Conservation (phyloP, 495 filamentous ascomycete genomes). For the Letharia columbiana region DNA sequence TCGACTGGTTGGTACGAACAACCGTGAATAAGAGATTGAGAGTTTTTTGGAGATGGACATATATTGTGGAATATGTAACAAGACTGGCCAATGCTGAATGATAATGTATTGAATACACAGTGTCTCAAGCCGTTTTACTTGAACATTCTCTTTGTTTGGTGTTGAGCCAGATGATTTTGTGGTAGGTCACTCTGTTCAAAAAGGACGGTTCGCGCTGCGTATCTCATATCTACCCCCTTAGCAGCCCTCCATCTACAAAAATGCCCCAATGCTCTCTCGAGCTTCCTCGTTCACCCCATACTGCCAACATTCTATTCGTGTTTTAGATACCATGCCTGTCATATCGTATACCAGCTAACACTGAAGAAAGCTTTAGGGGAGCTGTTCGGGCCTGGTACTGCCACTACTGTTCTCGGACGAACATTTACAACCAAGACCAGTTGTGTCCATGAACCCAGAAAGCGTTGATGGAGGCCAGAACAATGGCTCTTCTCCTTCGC, state of each 20-base stretch:
- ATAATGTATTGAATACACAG: not conserved
- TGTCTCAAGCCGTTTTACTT: not conserved
- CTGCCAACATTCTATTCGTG: not conserved
- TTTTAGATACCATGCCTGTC: not conserved
- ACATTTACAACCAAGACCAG: not conserved
- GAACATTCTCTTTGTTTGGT: not conserved
- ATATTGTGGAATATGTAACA: not conserved
- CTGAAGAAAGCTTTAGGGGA: not conserved
- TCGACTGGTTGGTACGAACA: not conserved
- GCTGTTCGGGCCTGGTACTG: not conserved
- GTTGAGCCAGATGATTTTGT: not conserved
- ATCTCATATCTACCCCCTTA: not conserved
- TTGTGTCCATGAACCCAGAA: conserved; percentile 1
- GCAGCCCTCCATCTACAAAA: not conserved
- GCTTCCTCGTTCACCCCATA: not conserved
- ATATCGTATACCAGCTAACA: not conserved
- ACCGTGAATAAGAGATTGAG: not conserved
- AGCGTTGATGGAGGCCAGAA: not conserved
- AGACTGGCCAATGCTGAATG: not conserved
- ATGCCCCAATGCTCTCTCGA: not conserved
- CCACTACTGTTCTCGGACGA: not conserved
- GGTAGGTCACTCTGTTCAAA: not conserved
- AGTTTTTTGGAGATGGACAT: not conserved
- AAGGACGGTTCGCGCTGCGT: not conserved
- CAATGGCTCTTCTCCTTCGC: not conserved